Percentiles rank a stretch among this genome's conserved stretches.
Conservation (phyloP, 1,284 basidiomycete genomes). For the Agaricales sp. region DNA sequence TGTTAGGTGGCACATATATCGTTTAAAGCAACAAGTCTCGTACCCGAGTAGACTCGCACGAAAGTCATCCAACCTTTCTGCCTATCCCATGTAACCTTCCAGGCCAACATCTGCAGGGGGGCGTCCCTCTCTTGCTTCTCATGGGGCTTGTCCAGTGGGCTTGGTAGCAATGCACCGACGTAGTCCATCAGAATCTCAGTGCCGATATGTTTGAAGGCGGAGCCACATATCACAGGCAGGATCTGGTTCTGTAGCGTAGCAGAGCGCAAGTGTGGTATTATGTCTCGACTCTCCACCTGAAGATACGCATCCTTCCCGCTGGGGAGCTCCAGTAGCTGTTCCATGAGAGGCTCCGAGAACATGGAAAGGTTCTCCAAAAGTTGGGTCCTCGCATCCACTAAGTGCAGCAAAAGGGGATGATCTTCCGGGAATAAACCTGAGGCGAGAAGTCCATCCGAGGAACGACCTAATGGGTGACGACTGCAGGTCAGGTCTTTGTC, state of each 20-base stretch:
- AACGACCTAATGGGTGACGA: conserved; percentile 42
- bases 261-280: conserved; percentile 57
- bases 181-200: conserved; percentile 78
- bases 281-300: conserved; percentile 33
- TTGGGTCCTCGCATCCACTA: conserved; percentile 55
- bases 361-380: conserved; percentile 73
- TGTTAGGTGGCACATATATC: too few relatives aligned
- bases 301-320: conserved; percentile 54
- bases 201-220: conserved; percentile 74
- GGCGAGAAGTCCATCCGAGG: conserved; percentile 29
- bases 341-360: conserved; percentile 73
- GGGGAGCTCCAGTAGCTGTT: conserved; percentile 50
- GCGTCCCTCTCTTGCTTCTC: conserved; percentile 31
- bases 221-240: conserved; percentile 76
- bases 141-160: conserved; percentile 55
- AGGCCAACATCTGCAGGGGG: conserved; percentile 62
- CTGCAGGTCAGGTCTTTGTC: conserved; percentile 32
- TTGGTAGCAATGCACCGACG: conserved; percentile 71
- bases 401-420: conserved; percentile 59
- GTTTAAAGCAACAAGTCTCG: too few relatives aligned
- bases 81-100: conserved; percentile 86
- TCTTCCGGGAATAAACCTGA: conserved; percentile 34
- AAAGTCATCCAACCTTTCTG: conserved; percentile 87
- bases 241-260: conserved; percentile 59
- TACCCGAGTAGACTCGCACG: conserved; percentile 81